Percentiles rank a stretch among this genome's conserved stretches.
These are phyloP conservation scores for Monosporascus sp. DNA, from an alignment of 2,329 filamentous ascomycete genomes.

Conservation along the genomic window DNA sequence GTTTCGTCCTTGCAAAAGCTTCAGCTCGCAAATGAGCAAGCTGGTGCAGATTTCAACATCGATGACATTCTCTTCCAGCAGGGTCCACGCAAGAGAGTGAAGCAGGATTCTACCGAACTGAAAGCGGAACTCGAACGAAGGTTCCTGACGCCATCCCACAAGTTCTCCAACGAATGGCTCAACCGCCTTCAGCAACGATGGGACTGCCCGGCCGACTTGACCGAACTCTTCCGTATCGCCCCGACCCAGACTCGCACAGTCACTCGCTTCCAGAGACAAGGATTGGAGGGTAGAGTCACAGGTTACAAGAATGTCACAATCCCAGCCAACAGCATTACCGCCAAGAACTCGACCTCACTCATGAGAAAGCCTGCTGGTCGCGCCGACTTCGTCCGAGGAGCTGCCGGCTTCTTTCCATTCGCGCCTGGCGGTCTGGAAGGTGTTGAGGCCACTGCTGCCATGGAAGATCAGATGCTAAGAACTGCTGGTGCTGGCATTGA, in stretches of 20 bases:
- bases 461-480: constrained; percentile 69
- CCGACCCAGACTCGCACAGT: constrained; percentile 93
- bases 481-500: constrained; percentile 38
- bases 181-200: constrained; percentile 84
- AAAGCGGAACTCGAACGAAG: constrained; percentile 68
- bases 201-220: constrained; percentile 75
- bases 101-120: constrained; percentile 54
- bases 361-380: constrained; percentile 78
- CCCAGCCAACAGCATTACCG: constrained; percentile 80
- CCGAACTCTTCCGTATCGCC: constrained; percentile 79
- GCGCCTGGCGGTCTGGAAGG: constrained; percentile 84
- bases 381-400: constrained; percentile 88
- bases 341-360: constrained; percentile 91
- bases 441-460: constrained; percentile 76
- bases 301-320: constrained; percentile 94
- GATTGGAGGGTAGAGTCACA: constrained; percentile 85
- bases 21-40: constrained; percentile 33
- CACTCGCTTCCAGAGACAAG: constrained; percentile 85
- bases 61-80: constrained; percentile 53
- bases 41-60: constrained; percentile 34
- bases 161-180: constrained; percentile 81
- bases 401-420: constrained; percentile 91
- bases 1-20: constrained; percentile 46
- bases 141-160: constrained; percentile 72
- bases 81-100: constrained; percentile 36